Conservation (phyloP, 148 eudicot species). For the Dysphania ambrosioides region DNA sequence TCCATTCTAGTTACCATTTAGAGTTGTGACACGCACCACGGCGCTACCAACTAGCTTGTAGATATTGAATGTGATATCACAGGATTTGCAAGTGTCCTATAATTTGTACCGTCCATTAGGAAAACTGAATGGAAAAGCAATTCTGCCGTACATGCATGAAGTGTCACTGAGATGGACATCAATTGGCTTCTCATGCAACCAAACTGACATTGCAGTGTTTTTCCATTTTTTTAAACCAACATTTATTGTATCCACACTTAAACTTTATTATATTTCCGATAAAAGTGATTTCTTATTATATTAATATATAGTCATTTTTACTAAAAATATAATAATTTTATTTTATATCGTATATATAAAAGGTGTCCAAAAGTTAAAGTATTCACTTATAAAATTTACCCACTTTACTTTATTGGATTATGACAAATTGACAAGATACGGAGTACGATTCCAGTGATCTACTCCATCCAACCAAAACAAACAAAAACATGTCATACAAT, state of each 20-base stretch:
- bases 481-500: background rate
- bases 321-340: no score
- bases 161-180: background rate
- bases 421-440: background rate
- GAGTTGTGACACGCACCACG: background rate
- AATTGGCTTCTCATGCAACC: background rate
- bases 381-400: background rate
- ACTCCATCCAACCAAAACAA: background rate
- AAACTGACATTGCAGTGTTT: background rate
- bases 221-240: no score
- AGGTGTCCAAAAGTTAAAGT: background rate
- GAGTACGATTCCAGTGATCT: no score
- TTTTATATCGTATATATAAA: no score
- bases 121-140: constrained; percentile 19
- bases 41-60: background rate
- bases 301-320: no score
- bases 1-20: background rate
- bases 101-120: background rate
- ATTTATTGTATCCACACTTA: no score
- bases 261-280: no score
- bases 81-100: constrained; percentile 6
- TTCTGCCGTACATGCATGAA: background rate
- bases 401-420: background rate
- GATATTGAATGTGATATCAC: constrained; percentile 23
- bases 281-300: no score